These are phyloP conservation scores for Acacia concinna DNA, from an alignment of 331 rosid species.

Conservation along the genomic window DNA sequence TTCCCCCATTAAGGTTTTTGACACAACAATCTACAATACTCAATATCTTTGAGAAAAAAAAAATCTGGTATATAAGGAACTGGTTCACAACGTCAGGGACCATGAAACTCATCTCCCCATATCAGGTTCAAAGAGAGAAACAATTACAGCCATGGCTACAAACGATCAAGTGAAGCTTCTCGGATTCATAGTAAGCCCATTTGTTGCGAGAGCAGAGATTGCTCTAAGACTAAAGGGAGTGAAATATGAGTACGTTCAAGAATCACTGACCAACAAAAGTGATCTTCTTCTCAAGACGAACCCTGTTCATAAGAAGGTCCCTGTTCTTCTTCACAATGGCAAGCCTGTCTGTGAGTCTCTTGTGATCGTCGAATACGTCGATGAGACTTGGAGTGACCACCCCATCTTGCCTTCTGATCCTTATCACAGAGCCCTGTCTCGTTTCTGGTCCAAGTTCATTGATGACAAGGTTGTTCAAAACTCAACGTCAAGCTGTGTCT, in stretches of 20 bases:
- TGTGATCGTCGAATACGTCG: conserved; percentile 25
- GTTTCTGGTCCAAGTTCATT: neutral
- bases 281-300: conserved; percentile 1
- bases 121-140: neutral
- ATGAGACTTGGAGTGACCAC: conserved; percentile 8
- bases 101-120: neutral
- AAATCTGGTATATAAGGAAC: too few species aligned
- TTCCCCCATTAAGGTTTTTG: too few species aligned
- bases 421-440: neutral
- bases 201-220: neutral
- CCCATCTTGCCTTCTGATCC: conserved; percentile 28
- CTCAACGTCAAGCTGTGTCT: neutral
- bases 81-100: too few species aligned
- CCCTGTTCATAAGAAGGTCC: conserved; percentile 12
- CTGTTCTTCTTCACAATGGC: conserved; percentile 18
- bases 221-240: conserved; percentile 25
- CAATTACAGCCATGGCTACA: neutral
- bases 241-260: neutral
- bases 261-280: neutral
- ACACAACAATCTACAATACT: too few species aligned
- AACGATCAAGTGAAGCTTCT: neutral
- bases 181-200: neutral
- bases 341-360: neutral
- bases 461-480: neutral
- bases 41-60: neutral